phyloP scores from a whole-genome alignment of 208 protist species.

The Trypanosoma avium region DNA sequence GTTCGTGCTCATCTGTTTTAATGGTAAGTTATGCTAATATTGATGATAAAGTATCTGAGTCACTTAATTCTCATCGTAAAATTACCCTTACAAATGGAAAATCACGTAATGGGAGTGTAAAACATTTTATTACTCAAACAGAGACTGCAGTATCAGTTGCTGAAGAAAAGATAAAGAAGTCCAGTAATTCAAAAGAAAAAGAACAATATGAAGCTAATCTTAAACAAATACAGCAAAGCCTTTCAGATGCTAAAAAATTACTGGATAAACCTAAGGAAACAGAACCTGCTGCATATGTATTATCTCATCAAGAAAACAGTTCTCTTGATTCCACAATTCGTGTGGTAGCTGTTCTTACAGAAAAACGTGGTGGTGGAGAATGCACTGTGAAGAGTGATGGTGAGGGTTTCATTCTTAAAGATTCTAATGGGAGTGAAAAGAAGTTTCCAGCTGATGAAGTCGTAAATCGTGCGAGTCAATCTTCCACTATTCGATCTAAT shows the following conservation, averaged over 20 bases:
- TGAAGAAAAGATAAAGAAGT: slow-evolving; percentile 27
- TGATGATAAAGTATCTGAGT: slow-evolving; percentile 23
- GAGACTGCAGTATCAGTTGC: slow-evolving; percentile 26
- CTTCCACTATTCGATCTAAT: slow-evolving; percentile 27
- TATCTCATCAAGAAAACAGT: not conserved
- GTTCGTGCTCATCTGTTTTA: slow-evolving; percentile 41
- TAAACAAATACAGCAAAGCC: slow-evolving; percentile 39
- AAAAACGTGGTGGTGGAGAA: slow-evolving; percentile 22
- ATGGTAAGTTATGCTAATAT: slow-evolving; percentile 34
- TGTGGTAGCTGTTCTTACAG: slow-evolving; percentile 47
- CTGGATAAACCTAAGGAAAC: slow-evolving; percentile 34
- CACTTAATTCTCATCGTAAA: slow-evolving; percentile 34
- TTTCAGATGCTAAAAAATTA: slow-evolving; percentile 41
- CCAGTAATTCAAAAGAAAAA: slow-evolving; percentile 30
- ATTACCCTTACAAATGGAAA: slow-evolving; percentile 30
- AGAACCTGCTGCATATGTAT: slow-evolving; percentile 36
- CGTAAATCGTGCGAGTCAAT: slow-evolving; percentile 32
- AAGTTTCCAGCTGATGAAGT: slow-evolving; percentile 47
- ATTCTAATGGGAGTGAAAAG: slow-evolving; percentile 38
- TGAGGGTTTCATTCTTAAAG: slow-evolving; percentile 31
- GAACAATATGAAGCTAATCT: slow-evolving; percentile 22
- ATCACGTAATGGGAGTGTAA: slow-evolving; percentile 52
- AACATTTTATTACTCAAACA: slow-evolving; percentile 42
- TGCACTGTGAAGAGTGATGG: not conserved
- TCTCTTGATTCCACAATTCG: slow-evolving; percentile 14